Conservation (phyloP, 1,284 basidiomycete species). For the Leccinum subrobustum region DNA sequence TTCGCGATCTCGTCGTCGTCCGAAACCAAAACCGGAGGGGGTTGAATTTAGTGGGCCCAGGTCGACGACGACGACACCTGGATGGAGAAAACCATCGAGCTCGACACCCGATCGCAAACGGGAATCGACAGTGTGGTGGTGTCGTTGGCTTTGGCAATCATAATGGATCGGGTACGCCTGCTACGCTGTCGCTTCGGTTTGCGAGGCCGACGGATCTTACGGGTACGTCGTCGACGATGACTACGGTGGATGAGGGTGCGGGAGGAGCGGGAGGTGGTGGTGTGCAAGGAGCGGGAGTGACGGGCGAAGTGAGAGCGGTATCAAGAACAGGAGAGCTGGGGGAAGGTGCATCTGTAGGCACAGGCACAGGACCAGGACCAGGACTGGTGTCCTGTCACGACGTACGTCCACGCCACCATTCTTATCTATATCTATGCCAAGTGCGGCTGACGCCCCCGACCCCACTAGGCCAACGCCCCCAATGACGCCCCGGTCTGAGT, state of each 20-base stretch:
- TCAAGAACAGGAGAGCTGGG: not conserved
- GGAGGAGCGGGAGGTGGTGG: not conserved
- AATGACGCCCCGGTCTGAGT: not conserved
- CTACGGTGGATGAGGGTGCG: not conserved
- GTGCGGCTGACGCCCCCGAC: not conserved
- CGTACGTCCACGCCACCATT: not conserved
- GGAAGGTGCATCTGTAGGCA: not conserved
- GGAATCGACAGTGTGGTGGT: not conserved
- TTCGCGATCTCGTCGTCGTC: not conserved
- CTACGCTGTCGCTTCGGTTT: conserved; percentile 21
- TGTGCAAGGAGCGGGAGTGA: not conserved
- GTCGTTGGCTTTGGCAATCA: not conserved
- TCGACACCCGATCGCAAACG: no score
- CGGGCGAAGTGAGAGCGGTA: not conserved
- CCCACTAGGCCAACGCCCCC: not conserved
- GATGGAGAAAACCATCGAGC: no score
- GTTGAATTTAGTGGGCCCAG: not conserved
- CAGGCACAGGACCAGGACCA: not conserved
- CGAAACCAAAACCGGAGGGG: not conserved
- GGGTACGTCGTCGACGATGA: not conserved
- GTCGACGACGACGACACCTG: not conserved
- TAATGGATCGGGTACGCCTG: not conserved
- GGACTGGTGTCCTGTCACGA: not conserved
- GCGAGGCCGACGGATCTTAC: conserved; percentile 16
- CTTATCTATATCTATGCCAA: not conserved